A percentile compares a stretch with the other conserved stretches of the same genome.
Conservation (phyloP, 2,329 filamentous ascomycete species). For the Aspergillus ochraceoroseus region DNA sequence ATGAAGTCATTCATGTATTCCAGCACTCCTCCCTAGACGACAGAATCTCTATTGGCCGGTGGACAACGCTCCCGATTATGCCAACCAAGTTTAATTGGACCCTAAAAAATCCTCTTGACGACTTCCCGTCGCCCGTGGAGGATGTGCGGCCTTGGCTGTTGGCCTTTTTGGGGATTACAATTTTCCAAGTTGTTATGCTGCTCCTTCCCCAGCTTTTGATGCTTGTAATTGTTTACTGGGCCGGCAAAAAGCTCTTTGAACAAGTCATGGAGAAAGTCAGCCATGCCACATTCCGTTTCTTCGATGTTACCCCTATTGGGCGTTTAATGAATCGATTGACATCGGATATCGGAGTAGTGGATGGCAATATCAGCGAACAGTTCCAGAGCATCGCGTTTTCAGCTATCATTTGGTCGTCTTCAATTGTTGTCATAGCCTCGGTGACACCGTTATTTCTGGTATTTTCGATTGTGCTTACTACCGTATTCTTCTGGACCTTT, state of each 20-base stretch:
- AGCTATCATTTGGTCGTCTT: constrained; percentile 65
- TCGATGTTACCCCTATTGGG: constrained; percentile 83
- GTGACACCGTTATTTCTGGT: constrained; percentile 72
- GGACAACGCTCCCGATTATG: constrained; percentile 8
- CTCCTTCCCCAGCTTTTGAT: constrained; percentile 62
- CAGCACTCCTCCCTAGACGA: constrained; percentile 18
- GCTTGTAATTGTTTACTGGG: constrained; percentile 71
- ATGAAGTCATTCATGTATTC: constrained; percentile 24
- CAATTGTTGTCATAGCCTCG: constrained; percentile 70
- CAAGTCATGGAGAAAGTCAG: constrained; percentile 68
- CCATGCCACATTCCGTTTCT: constrained; percentile 79
- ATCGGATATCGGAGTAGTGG: constrained; percentile 82
- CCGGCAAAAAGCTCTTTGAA: constrained; percentile 69
- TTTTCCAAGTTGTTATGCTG: constrained; percentile 56
- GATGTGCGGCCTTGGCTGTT: constrained; percentile 71
- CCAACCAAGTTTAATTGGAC: constrained; percentile 16
- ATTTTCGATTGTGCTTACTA: constrained; percentile 64
- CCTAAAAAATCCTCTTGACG: constrained; percentile 33
- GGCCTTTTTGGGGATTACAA: constrained; percentile 63
- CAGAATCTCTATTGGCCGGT: constrained; percentile 4
- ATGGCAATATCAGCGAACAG: constrained; percentile 74
- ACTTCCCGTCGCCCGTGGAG: constrained; percentile 60
- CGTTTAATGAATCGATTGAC: constrained; percentile 89
- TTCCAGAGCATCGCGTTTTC: constrained; percentile 68
- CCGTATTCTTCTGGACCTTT: constrained; percentile 69